A percentile compares a stretch with the other conserved stretches of the same genome.
phyloP scores from a whole-genome alignment of 2,329 filamentous ascomycete genomes.

The Chaetomiaceae sp. region DNA sequence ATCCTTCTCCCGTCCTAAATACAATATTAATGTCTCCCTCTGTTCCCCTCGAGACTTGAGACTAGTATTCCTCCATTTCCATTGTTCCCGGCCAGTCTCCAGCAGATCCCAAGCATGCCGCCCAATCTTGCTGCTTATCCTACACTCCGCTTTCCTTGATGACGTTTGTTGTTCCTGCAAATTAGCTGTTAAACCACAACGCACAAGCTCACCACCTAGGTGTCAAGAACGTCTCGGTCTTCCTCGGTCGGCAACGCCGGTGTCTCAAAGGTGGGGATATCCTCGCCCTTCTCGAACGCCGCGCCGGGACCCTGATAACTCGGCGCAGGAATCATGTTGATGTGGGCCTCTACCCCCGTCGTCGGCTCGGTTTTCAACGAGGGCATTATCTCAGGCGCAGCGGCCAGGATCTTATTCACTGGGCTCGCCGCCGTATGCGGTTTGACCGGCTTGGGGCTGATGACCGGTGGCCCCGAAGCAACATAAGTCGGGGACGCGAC shows the following conservation, averaged over 20 bases:
- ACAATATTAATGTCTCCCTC: background rate
- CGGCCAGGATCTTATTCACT: conserved; percentile 27
- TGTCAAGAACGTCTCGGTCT: conserved; percentile 40
- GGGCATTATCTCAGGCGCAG: conserved; percentile 18
- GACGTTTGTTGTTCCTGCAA: background rate
- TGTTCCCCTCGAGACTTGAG: background rate
- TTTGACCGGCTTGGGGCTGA: conserved; percentile 37
- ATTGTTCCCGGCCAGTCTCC: background rate
- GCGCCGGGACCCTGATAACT: conserved; percentile 48
- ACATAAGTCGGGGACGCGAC: conserved; percentile 43
- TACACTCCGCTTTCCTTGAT: background rate
- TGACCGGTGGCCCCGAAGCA: conserved; percentile 35
- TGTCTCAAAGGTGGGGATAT: conserved; percentile 35
- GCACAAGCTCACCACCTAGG: conserved; percentile 25
- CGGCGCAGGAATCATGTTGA: conserved; percentile 31
- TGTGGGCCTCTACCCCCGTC: background rate
- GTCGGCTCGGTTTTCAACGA: conserved; percentile 6
- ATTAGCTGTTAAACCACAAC: conserved; percentile 15
- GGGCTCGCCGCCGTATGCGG: conserved; percentile 27
- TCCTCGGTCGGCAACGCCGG: conserved; percentile 39
- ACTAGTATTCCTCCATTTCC: background rate
- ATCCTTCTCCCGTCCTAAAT: background rate
- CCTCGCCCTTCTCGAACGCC: conserved; percentile 50
- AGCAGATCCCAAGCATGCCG: background rate
- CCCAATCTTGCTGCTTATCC: background rate